A percentile compares a stretch with the other conserved stretches of the same genome.
Conservation (phyloP, 2,329 filamentous ascomycete species). For the Mycosphaerella sp. region DNA sequence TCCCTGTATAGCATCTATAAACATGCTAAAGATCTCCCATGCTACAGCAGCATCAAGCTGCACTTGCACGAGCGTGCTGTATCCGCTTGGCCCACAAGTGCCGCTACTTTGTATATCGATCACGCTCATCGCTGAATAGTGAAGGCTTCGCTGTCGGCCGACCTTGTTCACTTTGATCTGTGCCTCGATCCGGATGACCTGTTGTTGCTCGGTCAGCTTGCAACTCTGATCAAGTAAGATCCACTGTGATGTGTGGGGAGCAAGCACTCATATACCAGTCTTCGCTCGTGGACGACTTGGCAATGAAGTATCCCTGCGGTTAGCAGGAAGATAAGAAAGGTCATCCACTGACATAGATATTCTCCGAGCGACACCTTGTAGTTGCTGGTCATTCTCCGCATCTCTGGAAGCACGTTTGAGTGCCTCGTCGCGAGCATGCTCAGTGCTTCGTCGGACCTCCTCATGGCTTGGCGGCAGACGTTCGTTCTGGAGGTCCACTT, state of each 20-base stretch:
- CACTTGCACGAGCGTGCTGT: slow-evolving; percentile 7
- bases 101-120: not conserved
- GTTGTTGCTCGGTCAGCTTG: slow-evolving; percentile 12
- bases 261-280: slow-evolving; percentile 9
- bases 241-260: not conserved
- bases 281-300: slow-evolving; percentile 12
- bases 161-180: not conserved
- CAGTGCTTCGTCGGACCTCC: slow-evolving; percentile 76
- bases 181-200: slow-evolving; percentile 16
- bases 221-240: not conserved
- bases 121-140: not conserved
- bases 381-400: slow-evolving; percentile 82
- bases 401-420: slow-evolving; percentile 79
- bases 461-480: slow-evolving; percentile 85
- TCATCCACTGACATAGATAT: slow-evolving; percentile 75
- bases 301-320: slow-evolving; percentile 8
- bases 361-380: slow-evolving; percentile 80
- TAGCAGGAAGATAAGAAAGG: slow-evolving; percentile 14
- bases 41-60: not conserved
- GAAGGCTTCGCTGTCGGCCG: not conserved
- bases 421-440: slow-evolving; percentile 73
- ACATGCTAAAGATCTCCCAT: not conserved
- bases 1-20: not conserved
- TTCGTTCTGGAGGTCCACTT: slow-evolving; percentile 96
- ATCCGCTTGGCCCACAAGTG: slow-evolving; percentile 2